A percentile compares a stretch with the other conserved stretches of the same genome.
phyloP scores from a whole-genome alignment of 192 early-diverging fungal genomes.

The Coemansia sp. region DNA sequence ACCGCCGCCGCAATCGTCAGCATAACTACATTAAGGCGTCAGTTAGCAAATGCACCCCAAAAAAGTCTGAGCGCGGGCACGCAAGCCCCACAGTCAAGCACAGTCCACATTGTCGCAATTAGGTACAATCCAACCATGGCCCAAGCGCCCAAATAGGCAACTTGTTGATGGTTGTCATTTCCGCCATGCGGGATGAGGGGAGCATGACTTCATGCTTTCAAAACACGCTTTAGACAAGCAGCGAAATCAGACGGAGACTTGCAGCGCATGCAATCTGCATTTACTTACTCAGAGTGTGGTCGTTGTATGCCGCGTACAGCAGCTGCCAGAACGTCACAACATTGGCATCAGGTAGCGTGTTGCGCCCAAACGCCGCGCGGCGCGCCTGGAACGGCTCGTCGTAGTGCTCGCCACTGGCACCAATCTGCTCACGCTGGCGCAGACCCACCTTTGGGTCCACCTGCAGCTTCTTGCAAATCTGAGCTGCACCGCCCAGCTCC shows the following conservation, averaged over 20 bases:
- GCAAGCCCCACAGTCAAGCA: no score
- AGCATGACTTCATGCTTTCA: background rate
- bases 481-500: slow-evolving; percentile 60
- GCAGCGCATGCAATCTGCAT: background rate
- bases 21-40: slow-evolving; percentile 60
- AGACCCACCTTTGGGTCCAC: slow-evolving; percentile 66
- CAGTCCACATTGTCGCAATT: no score
- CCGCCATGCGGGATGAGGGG: background rate
- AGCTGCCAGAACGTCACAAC: slow-evolving; percentile 59
- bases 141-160: background rate
- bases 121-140: background rate
- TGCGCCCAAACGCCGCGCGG: slow-evolving; percentile 51
- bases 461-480: slow-evolving; percentile 60
- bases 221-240: background rate
- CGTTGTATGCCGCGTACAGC: slow-evolving; percentile 63
- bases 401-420: slow-evolving; percentile 24
- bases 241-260: background rate
- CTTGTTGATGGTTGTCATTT: background rate
- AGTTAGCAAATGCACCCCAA: background rate
- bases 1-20: slow-evolving; percentile 82
- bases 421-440: slow-evolving; percentile 52
- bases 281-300: slow-evolving; percentile 64
- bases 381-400: slow-evolving; percentile 56
- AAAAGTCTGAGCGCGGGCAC: background rate
- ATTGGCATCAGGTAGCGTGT: slow-evolving; percentile 57